These are phyloP conservation scores for Zelopaecilomyces penicillatus DNA, from an alignment of 2,329 filamentous ascomycete genomes.

Conservation along the genomic window DNA sequence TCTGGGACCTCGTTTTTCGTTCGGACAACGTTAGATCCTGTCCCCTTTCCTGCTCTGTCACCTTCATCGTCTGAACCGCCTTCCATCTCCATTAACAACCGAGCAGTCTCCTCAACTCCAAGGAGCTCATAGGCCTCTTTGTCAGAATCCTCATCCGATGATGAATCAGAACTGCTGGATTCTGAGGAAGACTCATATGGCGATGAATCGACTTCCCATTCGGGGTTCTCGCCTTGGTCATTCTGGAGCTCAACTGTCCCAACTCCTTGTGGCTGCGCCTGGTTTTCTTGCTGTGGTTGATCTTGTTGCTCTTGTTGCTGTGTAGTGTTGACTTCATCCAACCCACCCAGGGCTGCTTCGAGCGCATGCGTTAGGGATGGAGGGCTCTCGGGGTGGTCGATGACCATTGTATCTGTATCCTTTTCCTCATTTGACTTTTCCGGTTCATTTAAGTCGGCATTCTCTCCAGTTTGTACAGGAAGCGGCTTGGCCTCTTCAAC, in stretches of 20 bases:
- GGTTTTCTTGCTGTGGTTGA: slow-evolving; percentile 9
- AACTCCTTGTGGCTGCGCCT: slow-evolving; percentile 2
- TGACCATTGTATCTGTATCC: slow-evolving; percentile 25
- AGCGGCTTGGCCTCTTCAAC: slow-evolving; percentile 3
- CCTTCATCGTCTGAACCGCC: slow-evolving; percentile 72
- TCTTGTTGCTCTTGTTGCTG: neutral
- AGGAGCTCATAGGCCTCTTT: slow-evolving; percentile 63
- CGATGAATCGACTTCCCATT: slow-evolving; percentile 79
- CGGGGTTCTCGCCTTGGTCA: slow-evolving; percentile 45
- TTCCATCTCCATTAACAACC: slow-evolving; percentile 77
- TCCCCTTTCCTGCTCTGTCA: slow-evolving; percentile 35
- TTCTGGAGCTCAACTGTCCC: slow-evolving; percentile 18
- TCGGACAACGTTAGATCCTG: slow-evolving; percentile 45
- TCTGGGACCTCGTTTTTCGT: slow-evolving; percentile 75
- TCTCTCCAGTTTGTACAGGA: slow-evolving; percentile 4
- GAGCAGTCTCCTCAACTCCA: slow-evolving; percentile 72
- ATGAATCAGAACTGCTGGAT: slow-evolving; percentile 50
- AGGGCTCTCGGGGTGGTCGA: slow-evolving; percentile 28
- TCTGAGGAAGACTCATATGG: slow-evolving; percentile 62
- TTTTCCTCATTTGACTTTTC: slow-evolving; percentile 4
- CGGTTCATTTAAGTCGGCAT: neutral
- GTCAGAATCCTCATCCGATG: slow-evolving; percentile 46
- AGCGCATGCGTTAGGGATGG: slow-evolving; percentile 34
- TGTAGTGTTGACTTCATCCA: slow-evolving; percentile 15
- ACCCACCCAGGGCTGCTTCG: slow-evolving; percentile 35